phyloP scores from a whole-genome alignment of 164 flowering plant species.

The Akebia trifoliata region DNA sequence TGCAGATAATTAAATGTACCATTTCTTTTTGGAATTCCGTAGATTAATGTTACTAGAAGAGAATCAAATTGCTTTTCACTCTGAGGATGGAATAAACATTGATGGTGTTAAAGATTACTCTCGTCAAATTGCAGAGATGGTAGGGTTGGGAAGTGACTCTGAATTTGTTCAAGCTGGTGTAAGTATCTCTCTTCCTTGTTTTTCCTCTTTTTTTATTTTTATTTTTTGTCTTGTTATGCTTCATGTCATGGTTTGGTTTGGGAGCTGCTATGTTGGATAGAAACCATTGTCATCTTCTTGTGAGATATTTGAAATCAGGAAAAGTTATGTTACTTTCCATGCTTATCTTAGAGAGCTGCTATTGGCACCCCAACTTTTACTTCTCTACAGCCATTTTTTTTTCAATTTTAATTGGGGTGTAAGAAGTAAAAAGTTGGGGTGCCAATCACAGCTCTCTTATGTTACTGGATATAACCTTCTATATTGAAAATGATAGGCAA shows the following conservation, averaged over 20 bases:
- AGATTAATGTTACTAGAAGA: constrained; percentile 97
- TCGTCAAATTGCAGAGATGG: constrained; percentile 91
- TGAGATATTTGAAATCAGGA: not conserved
- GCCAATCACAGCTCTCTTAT: too few relatives aligned
- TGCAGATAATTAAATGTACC: not conserved
- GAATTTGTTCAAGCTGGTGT: constrained; percentile 89
- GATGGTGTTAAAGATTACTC: constrained; percentile 94
- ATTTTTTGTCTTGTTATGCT: not conserved
- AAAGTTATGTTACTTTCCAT: not conserved
- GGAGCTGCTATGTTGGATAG: not conserved
- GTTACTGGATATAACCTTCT: not conserved
- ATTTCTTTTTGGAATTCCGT: constrained; percentile 2
- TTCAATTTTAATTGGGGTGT: too few relatives aligned
- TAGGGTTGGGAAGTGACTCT: constrained; percentile 75
- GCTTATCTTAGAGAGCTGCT: too few relatives aligned
- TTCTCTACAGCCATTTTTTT: too few relatives aligned
- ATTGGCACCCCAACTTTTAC: too few relatives aligned
- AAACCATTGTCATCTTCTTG: not conserved
- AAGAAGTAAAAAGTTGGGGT: too few relatives aligned
- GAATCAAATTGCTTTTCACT: constrained; percentile 92
- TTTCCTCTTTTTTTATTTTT: not conserved
- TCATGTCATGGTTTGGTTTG: not conserved
- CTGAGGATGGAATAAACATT: constrained; percentile 69
- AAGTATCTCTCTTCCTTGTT: constrained; percentile 24
- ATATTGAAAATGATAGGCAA: not conserved